These are phyloP conservation scores for Boechera retrofracta DNA, from an alignment of 345 rosid genomes.

Conservation along the genomic window DNA sequence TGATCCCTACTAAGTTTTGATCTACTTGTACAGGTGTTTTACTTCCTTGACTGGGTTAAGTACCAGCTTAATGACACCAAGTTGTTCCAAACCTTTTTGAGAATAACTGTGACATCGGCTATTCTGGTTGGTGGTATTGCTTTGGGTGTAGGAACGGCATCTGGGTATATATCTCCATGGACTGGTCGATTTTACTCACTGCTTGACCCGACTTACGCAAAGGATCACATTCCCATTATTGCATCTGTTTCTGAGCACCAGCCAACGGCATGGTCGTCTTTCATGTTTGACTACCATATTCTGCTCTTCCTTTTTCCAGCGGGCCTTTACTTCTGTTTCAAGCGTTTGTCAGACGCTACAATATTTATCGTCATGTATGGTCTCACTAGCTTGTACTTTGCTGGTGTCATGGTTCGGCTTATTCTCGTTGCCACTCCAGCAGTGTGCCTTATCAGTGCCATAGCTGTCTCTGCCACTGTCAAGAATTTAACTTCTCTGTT, in stretches of 20 bases:
- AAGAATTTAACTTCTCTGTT: slow-evolving; percentile 77
- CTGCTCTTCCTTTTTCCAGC: slow-evolving; percentile 99
- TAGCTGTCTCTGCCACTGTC: slow-evolving; percentile 94
- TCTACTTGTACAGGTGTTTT: slow-evolving; percentile 70
- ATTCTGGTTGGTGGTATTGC: slow-evolving; percentile 76
- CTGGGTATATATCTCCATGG: slow-evolving; percentile 99
- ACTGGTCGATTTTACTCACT: slow-evolving; percentile 96
- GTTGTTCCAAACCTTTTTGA: slow-evolving; percentile 87
- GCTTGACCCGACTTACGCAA: slow-evolving; percentile 97
- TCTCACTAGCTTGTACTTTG: slow-evolving; percentile 98
- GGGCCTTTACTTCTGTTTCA: slow-evolving; percentile 98
- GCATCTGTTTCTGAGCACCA: slow-evolving; percentile 99
- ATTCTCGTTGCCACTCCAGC: slow-evolving; percentile 99
- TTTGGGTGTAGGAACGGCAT: slow-evolving; percentile 85
- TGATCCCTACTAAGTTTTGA: slow-evolving; percentile 12
- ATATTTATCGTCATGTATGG: slow-evolving; percentile 99
- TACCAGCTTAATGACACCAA: slow-evolving; percentile 78
- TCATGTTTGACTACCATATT: slow-evolving; percentile 97
- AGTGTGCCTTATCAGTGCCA: slow-evolving; percentile 91
- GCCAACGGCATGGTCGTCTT: slow-evolving; percentile 99
- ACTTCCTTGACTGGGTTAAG: slow-evolving; percentile 95
- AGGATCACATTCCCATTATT: slow-evolving; percentile 97
- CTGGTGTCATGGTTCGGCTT: slow-evolving; percentile 99
- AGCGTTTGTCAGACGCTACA: slow-evolving; percentile 90
- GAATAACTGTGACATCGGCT: slow-evolving; percentile 77